Evolutionary conservation across 139 green algal genomes (phyloP), one percentile per base, ranked within the genome.

Genomic region (Ettlia oleoabundans): DNA sequence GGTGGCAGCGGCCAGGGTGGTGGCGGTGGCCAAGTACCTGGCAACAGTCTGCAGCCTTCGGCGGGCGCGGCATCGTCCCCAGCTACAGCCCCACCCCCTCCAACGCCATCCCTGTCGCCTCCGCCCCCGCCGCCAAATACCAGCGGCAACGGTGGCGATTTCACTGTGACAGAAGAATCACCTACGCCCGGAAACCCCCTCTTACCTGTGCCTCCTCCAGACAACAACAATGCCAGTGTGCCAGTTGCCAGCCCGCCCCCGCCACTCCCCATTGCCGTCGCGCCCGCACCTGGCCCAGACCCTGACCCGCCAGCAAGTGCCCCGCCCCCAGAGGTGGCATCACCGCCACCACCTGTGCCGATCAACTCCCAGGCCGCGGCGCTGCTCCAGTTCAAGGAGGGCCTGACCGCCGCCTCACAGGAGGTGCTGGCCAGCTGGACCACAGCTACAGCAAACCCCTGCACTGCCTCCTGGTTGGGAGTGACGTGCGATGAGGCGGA

Each of bases 401-500:
- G 40, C 3, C 52, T 85, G 7, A 78, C 30, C 26, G 75, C 78
- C 3, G 61, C 19, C 47, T 37, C 30, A 0, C 28, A 24, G 0
- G 30, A 65, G 3, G 33, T 85, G 43, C 69, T 88, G 68, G 67
- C 30, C 51, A 90, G 9, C 38, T 95, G 76, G 84, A 71, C 22
- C 24, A 8, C 19, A 21, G 0, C 32, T 1, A n/a, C 30, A 1
- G 40, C 51, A 21, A 81, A 81, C 72, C 84, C 84, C 9, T 88
- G 84, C 72, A 35, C 18, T 26, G 26, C 30, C 26, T 22, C 55
- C 15, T 87, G 72, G 72, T 22, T 18, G 51, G 84, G 84, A 30
- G 68, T 88, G 30, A 40, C 22, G 15, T 88, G 84, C 67, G 53
- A 86, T 30, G 30, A 28, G 6, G 18, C 26, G 5, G 67, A 41